These are phyloP conservation scores for Pythium guiyangense DNA, from an alignment of 352 stramenopile species.

Conservation along the genomic window DNA sequence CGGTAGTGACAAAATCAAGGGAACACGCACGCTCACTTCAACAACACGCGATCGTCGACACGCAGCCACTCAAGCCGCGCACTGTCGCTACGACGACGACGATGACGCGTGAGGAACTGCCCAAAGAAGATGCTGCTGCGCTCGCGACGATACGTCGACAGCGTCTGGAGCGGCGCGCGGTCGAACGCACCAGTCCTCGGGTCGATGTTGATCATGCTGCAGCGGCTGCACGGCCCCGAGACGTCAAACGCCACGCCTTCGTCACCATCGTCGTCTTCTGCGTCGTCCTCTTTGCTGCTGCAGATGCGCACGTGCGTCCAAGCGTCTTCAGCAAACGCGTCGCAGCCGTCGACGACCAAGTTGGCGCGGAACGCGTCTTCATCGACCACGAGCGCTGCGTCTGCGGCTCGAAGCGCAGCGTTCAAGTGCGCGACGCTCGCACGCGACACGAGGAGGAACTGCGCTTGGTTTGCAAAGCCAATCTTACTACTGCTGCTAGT, in stretches of 20 bases:
- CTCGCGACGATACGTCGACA: slow-evolving; percentile 70
- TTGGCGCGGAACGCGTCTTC: slow-evolving; percentile 77
- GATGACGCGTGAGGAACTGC: slow-evolving; percentile 55
- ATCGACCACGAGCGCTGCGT: slow-evolving; percentile 25
- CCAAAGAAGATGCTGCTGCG: slow-evolving; percentile 80
- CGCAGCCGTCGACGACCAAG: slow-evolving; percentile 59
- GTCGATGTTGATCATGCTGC: slow-evolving; percentile 84
- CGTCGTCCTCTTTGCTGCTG: not conserved
- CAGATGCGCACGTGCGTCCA: slow-evolving; percentile 48
- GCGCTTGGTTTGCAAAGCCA: slow-evolving; percentile 72
- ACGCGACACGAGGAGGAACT: slow-evolving; percentile 59
- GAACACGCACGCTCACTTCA: slow-evolving; percentile 16
- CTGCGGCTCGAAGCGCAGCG: slow-evolving; percentile 23
- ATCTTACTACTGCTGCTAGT: slow-evolving; percentile 37
- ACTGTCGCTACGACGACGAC: too few relatives aligned
- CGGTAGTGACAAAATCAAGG: not conserved
- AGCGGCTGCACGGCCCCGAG: slow-evolving; percentile 68
- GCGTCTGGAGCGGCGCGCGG: slow-evolving; percentile 55
- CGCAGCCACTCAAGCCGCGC: slow-evolving; percentile 27
- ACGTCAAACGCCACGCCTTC: slow-evolving; percentile 37
- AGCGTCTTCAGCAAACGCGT: slow-evolving; percentile 69
- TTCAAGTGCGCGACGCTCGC: slow-evolving; percentile 57
- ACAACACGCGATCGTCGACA: slow-evolving; percentile 23
- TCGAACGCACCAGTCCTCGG: slow-evolving; percentile 51
- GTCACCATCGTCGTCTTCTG: slow-evolving; percentile 5